Conservation (phyloP, 1,284 basidiomycete species). For the Pulveroboletus sp. region DNA sequence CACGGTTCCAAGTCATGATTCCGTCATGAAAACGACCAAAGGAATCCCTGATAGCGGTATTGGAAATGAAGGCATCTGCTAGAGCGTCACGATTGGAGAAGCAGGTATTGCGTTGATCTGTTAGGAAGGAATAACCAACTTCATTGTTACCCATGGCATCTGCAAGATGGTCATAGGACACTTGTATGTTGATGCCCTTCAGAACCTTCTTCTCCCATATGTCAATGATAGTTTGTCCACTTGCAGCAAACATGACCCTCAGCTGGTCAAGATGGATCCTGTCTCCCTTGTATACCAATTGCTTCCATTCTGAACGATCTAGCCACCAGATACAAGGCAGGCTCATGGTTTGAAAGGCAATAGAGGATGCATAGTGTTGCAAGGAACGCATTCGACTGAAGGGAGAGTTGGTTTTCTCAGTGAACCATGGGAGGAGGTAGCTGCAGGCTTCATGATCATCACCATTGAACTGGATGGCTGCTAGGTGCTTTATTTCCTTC, state of each 20-base stretch:
- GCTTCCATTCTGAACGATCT: no score
- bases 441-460: background rate
- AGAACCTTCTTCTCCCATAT: background rate
- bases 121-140: background rate
- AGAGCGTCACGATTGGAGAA: background rate
- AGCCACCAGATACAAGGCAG: no score
- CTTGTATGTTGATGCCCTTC: background rate
- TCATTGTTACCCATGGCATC: background rate
- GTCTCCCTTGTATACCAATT: no score
- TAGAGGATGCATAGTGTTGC: no score
- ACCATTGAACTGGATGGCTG: background rate
- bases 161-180: background rate
- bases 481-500: background rate
- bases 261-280: no score
- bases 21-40: background rate
- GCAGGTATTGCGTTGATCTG: background rate
- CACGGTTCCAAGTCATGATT: background rate
- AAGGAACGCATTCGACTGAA: no score
- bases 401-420: background rate
- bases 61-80: background rate
- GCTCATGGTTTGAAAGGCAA: no score
- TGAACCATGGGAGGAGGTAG: background rate
- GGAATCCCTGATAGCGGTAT: background rate
- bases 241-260: background rate
- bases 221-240: background rate